phyloP scores from a whole-genome alignment of 2,329 filamentous ascomycete species.

The Hansfordia pulvinata region DNA sequence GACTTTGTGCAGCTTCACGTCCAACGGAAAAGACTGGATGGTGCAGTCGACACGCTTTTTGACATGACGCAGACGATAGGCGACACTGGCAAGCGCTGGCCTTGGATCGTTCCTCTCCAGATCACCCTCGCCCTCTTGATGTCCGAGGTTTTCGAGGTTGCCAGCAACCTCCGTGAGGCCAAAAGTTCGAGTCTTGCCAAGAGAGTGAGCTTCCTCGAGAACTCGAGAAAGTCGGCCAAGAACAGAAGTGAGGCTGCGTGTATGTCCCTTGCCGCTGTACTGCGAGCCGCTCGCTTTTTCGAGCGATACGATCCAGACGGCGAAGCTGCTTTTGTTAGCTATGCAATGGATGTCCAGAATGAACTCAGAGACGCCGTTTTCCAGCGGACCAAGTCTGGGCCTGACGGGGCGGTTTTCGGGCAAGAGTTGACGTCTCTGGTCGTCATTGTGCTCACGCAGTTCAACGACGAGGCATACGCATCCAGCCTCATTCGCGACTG shows the following conservation, averaged over 20 bases:
- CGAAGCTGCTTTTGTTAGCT: constrained; percentile 51
- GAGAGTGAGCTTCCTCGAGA: constrained; percentile 52
- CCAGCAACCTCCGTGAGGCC: constrained; percentile 50
- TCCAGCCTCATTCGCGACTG: constrained; percentile 45
- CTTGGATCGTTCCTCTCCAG: constrained; percentile 47
- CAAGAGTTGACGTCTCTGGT: constrained; percentile 52
- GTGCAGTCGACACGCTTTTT: constrained; percentile 52
- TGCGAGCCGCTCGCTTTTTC: constrained; percentile 52
- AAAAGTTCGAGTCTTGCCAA: constrained; percentile 50
- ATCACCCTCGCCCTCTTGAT: constrained; percentile 47
- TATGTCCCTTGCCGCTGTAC: constrained; percentile 49
- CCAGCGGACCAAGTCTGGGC: constrained; percentile 30
- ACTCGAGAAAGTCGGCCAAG: constrained; percentile 45
- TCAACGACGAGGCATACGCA: constrained; percentile 45
- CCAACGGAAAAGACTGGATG: constrained; percentile 47
- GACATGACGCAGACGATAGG: constrained; percentile 52
- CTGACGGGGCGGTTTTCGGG: constrained; percentile 39
- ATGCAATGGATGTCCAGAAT: constrained; percentile 56
- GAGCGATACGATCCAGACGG: constrained; percentile 31
- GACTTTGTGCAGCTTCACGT: constrained; percentile 53
- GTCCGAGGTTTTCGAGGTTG: constrained; percentile 57
- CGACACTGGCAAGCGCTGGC: constrained; percentile 41
- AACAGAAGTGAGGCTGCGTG: constrained; percentile 54
- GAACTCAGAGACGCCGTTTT: constrained; percentile 55
- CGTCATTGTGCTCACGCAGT: constrained; percentile 49